Base-by-base conservation (phyloP, 371 early-diverging fungal species). In the Entomophthora muscae region DNA sequence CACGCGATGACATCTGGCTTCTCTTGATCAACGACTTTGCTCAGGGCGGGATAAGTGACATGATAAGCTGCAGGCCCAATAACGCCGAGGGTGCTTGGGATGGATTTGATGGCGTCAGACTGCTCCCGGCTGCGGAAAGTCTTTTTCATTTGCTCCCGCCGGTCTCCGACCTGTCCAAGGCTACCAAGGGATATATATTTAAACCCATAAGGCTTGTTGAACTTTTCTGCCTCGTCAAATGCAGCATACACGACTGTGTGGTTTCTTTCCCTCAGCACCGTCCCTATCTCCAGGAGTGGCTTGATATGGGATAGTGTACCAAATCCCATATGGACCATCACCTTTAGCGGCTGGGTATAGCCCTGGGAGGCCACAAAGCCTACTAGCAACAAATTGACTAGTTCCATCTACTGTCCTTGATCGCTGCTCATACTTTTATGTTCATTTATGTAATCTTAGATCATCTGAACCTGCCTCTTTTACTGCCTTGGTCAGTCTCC, bases 1-100 rank as follows among this genome's bases (percentile, higher is more conserved):
- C n/a, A 64, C 7, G 59, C n/a, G 13, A 64, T 58, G 3, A 64
- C 24, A 42, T 64, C 65, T 3, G 52, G 32, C 26, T 63, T 63
- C 7, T 5, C 10, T 29, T 59, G 33, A 2, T 59, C 22, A n/a
- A 32, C 17, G 5, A n/a, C n/a, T n/a, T n/a, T n/a, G n/a, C n/a
- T n/a, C n/a, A n/a, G n/a, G n/a, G n/a, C n/a, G n/a, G n/a, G 17
- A 23, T 10, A 10, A 32, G 29, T 32, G 42, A 23, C 60, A 2
- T 17, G 5, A 32, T 23, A 59, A 32, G 60, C 23, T 5, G 31
- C 27, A 17, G 23, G 5, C n/a, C 12, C 21, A 10, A 59, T 51
- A 7, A 7, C 42, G 24, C 24, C 21, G 10, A 59, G 7, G 10
- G 3, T 17, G 23, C n/a, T n/a, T 27, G 17, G 22, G 31, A 59